Evolutionary conservation across 441 rosid genomes (phyloP).

Genomic region (California macrophylla): DNA sequence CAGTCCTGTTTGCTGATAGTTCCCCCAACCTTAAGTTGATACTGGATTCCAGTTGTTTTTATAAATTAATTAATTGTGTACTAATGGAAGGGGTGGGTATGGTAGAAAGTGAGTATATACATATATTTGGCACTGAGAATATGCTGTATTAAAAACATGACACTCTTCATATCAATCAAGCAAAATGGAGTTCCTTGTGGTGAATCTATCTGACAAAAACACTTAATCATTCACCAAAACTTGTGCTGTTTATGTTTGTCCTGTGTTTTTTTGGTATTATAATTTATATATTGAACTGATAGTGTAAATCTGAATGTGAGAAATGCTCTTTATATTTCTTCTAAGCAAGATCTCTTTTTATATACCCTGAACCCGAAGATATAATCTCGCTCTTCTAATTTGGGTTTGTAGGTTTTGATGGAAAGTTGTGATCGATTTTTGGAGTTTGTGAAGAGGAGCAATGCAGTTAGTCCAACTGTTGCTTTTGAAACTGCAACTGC

Average conservation of each 20-base stretch:
- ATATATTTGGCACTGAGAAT: too few relatives aligned
- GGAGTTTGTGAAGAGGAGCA: slow-evolving; percentile 92
- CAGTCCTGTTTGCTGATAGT: neutral
- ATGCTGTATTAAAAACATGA: neutral
- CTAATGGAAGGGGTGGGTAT: neutral
- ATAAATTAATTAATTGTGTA: too few relatives aligned
- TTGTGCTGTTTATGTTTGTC: neutral
- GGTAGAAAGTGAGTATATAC: neutral
- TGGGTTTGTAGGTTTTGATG: slow-evolving; percentile 54
- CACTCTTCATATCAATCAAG: neutral
- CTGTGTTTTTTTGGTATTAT: neutral
- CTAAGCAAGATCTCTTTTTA: neutral
- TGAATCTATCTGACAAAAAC: neutral
- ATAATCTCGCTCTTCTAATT: slow-evolving; percentile 6
- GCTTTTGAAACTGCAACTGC: slow-evolving; percentile 96
- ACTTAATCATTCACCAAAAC: neutral
- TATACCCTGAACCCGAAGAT: neutral
- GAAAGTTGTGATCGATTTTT: slow-evolving; percentile 85
- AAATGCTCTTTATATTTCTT: neutral
- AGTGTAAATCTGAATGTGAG: neutral
- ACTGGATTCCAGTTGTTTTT: neutral
- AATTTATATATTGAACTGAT: neutral
- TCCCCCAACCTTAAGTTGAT: neutral
- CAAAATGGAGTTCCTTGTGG: neutral
- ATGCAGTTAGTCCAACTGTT: slow-evolving; percentile 89